Percentiles rank a stretch among this genome's conserved stretches.
Conservation (phyloP, 1,284 basidiomycete species). For the Acaromyces ingoldii region DNA sequence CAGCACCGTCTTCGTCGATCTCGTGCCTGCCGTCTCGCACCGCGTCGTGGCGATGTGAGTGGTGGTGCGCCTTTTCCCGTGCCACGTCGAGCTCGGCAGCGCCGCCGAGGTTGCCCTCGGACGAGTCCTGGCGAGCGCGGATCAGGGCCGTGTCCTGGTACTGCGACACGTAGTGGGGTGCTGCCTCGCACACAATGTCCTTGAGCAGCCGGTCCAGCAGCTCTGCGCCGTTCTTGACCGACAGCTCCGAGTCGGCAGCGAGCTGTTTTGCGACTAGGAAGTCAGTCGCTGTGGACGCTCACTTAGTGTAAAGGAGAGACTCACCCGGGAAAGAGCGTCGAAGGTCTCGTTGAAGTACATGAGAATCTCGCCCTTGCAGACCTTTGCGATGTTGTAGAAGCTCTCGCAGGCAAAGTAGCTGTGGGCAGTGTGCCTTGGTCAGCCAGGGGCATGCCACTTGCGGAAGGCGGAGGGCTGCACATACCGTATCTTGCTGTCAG, state of each 20-base stretch:
- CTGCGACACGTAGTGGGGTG: conserved; percentile 86
- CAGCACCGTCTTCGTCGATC: neutral
- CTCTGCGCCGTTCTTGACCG: conserved; percentile 98
- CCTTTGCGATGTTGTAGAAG: conserved; percentile 93
- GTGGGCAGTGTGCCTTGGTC: neutral
- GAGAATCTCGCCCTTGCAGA: conserved; percentile 93
- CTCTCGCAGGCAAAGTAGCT: conserved; percentile 91
- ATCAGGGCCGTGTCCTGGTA: conserved; percentile 61
- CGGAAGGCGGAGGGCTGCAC: neutral
- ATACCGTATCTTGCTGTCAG: conserved; percentile 80
- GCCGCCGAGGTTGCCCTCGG: conserved; percentile 26
- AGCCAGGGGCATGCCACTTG: neutral
- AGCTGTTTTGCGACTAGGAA: conserved; percentile 59
- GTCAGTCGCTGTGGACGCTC: neutral
- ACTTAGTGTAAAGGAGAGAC: conserved; percentile 28
- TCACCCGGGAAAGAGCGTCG: conserved; percentile 88
- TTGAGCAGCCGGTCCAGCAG: conserved; percentile 94
- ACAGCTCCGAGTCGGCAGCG: conserved; percentile 88
- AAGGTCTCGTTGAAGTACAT: conserved; percentile 99
- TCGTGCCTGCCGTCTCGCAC: neutral
- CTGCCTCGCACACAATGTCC: conserved; percentile 95
- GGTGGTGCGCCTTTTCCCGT: conserved; percentile 29
- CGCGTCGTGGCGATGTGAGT: too few species aligned
- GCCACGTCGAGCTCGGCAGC: conserved; percentile 43
- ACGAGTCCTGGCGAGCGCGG: conserved; percentile 59